Conservation (phyloP, 2,329 filamentous ascomycete species). For the Aspergillus fumigatus region DNA sequence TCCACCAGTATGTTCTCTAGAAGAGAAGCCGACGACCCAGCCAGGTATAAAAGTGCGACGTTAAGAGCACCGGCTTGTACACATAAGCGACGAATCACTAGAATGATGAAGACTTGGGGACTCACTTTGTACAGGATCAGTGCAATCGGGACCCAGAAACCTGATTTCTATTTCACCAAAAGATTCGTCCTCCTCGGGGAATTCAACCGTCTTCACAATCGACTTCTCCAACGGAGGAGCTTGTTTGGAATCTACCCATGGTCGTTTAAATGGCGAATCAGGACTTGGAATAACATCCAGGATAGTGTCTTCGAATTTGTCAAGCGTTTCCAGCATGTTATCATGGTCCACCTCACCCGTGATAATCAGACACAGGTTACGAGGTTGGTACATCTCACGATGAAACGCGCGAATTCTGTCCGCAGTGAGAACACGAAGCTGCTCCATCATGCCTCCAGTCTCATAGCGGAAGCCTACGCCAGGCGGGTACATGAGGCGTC, state of each 20-base stretch:
- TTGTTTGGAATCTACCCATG: slow-evolving; percentile 85
- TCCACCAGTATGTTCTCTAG: slow-evolving; percentile 91
- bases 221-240: slow-evolving; percentile 69
- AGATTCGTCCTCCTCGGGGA: slow-evolving; percentile 94
- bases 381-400: slow-evolving; percentile 94
- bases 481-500: slow-evolving; percentile 78
- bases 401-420: slow-evolving; percentile 94
- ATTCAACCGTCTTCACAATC: slow-evolving; percentile 73
- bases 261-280: slow-evolving; percentile 72
- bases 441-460: slow-evolving; percentile 96
- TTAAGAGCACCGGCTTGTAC: slow-evolving; percentile 63
- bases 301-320: slow-evolving; percentile 84
- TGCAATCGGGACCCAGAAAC: slow-evolving; percentile 82
- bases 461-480: slow-evolving; percentile 93
- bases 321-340: slow-evolving; percentile 73
- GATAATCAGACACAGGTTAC: slow-evolving; percentile 85
- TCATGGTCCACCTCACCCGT: slow-evolving; percentile 87
- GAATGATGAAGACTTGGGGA: slow-evolving; percentile 1
- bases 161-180: slow-evolving; percentile 81
- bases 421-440: slow-evolving; percentile 76
- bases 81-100: slow-evolving; percentile 2
- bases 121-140: slow-evolving; percentile 58
- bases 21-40: slow-evolving; percentile 87
- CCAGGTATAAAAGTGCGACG: slow-evolving; percentile 78
- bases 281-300: slow-evolving; percentile 73